Evolutionary conservation across 345 rosid genomes (phyloP), one percentile per base, ranked within the genome.

Genomic region (Syzygium grande): DNA sequence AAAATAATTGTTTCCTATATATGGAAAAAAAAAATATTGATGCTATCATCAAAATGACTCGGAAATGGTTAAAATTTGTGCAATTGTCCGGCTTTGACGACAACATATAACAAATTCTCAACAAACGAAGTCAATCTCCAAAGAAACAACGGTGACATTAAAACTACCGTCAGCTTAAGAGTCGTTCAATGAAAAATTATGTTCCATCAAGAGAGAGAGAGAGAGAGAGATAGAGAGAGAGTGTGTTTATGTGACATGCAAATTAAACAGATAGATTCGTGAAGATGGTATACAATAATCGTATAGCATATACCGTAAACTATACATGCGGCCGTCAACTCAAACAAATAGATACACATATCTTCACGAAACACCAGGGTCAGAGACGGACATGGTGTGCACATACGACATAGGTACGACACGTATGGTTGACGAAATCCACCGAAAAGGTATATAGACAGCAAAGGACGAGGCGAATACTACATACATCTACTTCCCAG

Each of bases 181-280:
- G 10, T 2, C 19, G 9, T 21, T 7, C 7, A 27, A 27, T 1
- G 11, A 65, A 65, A 34, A 73, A 4, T 17, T 1, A 34, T 9
- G 11, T 23, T 55, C 59, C 4, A 9, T 55, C 59, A 4, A 4
- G 43, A 1, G 79, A 34, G 43, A 65, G 22, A 30, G 58, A 7
- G 59, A 1, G 59, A n/a, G n/a, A n/a, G n/a, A n/a, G 23, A 11
- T 30, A 59, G 12, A 54, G 58, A 19, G 58, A 7, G 59, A 1
- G 59, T 1, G 59, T 3, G 59, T 58, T 58, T n/a, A 23, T 23
- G 63, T 23, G 63, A 23, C 63, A 5, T 52, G 15, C 54, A 15
- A 19, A 61, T n/a, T n/a, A 0, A n/a, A n/a, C 19, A 12, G 1
- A 61, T n/a, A 13, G 7, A n/a, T 61, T 6, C 9, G 0, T 6